These are phyloP conservation scores for Nannochloropsis gaditana DNA, from an alignment of 108 stramenopile genomes.

Conservation along the genomic window DNA sequence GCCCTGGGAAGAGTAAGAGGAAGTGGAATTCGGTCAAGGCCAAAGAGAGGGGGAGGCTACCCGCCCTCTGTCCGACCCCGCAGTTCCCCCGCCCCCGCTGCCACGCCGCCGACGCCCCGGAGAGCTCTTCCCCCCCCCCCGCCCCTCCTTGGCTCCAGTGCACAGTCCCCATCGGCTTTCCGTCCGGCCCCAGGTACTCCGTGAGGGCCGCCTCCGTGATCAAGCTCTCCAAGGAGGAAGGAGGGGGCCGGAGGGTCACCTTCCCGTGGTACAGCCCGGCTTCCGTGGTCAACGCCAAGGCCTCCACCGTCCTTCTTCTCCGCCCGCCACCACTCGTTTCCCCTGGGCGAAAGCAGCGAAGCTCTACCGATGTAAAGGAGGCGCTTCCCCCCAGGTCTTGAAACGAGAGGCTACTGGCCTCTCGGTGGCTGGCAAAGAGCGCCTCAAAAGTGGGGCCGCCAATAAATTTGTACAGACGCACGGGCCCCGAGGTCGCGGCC, in stretches of 20 bases:
- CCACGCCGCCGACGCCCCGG: background rate
- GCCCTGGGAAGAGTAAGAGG: background rate
- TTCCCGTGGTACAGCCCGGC: constrained; percentile 39
- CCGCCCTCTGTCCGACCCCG: background rate
- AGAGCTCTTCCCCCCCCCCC: background rate
- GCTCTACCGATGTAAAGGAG: constrained; percentile 23
- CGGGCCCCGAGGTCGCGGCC: constrained; percentile 34
- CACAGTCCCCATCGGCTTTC: background rate
- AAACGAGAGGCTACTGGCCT: constrained; percentile 30
- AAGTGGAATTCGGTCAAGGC: background rate
- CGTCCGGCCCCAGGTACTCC: background rate
- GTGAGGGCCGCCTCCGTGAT: background rate
- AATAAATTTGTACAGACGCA: constrained; percentile 34
- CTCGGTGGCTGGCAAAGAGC: constrained; percentile 32
- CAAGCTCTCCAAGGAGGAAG: background rate
- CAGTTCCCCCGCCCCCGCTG: background rate
- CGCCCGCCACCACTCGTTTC: background rate
- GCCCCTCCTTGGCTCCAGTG: background rate
- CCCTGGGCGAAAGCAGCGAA: background rate
- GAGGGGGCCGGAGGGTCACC: background rate
- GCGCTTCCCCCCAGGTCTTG: constrained; percentile 35
- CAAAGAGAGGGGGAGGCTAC: background rate
- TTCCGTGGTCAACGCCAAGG: constrained; percentile 33
- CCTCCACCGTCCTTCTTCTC: constrained; percentile 20
- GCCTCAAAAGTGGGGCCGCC: constrained; percentile 41